phyloP scores from a whole-genome alignment of 805 yeast genomes.

The Cyberlindnera mississippiensis region DNA sequence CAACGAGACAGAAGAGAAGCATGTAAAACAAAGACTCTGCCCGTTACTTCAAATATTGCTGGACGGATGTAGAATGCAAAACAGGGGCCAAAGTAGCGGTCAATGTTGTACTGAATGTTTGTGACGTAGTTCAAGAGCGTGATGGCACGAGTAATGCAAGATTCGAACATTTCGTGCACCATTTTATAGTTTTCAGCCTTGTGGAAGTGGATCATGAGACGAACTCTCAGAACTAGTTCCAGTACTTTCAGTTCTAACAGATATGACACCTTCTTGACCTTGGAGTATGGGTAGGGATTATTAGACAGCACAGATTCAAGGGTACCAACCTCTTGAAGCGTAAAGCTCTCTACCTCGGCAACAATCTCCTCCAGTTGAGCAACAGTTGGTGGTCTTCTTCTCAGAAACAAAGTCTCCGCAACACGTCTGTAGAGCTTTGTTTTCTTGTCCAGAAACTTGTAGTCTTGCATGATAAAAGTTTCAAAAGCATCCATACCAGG shows the following conservation, averaged over 20 bases:
- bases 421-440: constrained; percentile 29
- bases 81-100: constrained; percentile 30
- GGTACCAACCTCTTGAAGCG: constrained; percentile 25
- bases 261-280: constrained; percentile 23
- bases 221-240: constrained; percentile 31
- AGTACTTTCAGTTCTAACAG: constrained; percentile 28
- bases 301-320: constrained; percentile 14
- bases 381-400: constrained; percentile 33
- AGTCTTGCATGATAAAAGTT: constrained; percentile 31
- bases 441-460: constrained; percentile 29
- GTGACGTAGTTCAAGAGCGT: constrained; percentile 32
- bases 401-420: constrained; percentile 30
- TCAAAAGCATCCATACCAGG: constrained; percentile 36
- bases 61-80: constrained; percentile 8
- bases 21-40: neutral
- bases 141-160: constrained; percentile 22
- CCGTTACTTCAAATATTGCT: neutral
- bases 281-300: constrained; percentile 9
- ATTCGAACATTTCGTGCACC: constrained; percentile 28
- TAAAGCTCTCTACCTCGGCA: constrained; percentile 31
- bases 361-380: constrained; percentile 30
- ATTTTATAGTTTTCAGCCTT: constrained; percentile 24
- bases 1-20: constrained; percentile 1
- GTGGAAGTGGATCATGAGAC: constrained; percentile 39
- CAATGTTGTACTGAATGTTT: constrained; percentile 31